Evolutionary conservation across 495 filamentous ascomycete genomes (phyloP), one percentile per base, ranked within the genome.

Genomic region (Immersiella caudata): DNA sequence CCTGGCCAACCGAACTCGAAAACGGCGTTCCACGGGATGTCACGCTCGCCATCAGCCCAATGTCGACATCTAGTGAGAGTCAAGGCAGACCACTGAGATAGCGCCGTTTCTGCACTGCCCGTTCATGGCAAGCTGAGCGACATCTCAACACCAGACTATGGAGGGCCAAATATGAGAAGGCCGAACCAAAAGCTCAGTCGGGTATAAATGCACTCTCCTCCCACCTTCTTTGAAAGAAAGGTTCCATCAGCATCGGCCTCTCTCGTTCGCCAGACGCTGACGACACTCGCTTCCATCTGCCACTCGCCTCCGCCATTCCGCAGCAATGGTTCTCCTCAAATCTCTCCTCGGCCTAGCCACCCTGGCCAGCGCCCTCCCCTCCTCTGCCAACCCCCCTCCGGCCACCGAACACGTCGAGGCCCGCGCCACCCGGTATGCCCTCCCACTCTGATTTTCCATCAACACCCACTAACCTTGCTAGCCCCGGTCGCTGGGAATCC

Each of bases 401-500:
- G 29, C 29, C 29, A 3, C 29, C 29, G 29, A 46, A 2, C 40
- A 46, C 9, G 16, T 46, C 40, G 40, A 46, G 2, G 16, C 40
- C 40, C 9, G 40, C 9, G 40, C 40, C 6, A 46, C 40, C 40
- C 40, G 40, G 40, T 46, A 46, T 14, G 40, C 22, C 52, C 52
- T 22, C 52, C n/a, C 2, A 6, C 20, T n/a, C n/a, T 22, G 6
- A 6, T n/a, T 55, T n/a, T 26, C 52, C 6, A 2, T n/a, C 24
- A 24, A 6, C 52, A 9, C 14, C 52, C 52, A 24, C 52, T 22
- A 2, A 22, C 52, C 24, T n/a, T n/a, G 7, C 52, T n/a, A 22
- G 52, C 12, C 52, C 64, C 55, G 64, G 64, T 33, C 64, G 65
- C 36, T 67, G 65, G 65, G 65, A 67, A 35, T 67, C 65, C 18